Conservation (phyloP, 2,329 filamentous ascomycete species). For the Talaromyces rugulosus region DNA sequence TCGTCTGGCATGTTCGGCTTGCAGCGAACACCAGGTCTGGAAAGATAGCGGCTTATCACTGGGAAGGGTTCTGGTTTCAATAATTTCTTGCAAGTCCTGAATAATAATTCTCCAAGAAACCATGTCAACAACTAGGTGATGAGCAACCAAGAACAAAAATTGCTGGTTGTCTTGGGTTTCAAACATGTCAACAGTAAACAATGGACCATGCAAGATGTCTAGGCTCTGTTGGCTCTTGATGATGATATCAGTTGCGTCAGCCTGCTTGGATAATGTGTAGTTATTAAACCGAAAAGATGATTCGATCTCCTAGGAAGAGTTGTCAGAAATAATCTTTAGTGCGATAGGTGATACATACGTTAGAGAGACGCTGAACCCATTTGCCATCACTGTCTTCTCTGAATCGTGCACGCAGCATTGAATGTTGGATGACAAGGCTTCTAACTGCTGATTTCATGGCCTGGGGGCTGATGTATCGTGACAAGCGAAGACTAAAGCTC, state of each 20-base stretch:
- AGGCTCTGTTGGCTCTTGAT: conserved; percentile 16
- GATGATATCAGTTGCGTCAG: conserved; percentile 21
- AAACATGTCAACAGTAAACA: conserved; percentile 38
- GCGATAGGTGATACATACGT: background rate
- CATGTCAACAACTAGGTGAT: conserved; percentile 28
- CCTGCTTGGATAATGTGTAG: background rate
- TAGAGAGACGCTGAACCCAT: conserved; percentile 17
- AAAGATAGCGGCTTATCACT: conserved; percentile 34
- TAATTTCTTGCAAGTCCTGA: conserved; percentile 32
- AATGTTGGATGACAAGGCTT: conserved; percentile 28
- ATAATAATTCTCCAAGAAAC: conserved; percentile 34
- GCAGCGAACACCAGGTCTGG: conserved; percentile 35
- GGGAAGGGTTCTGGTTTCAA: conserved; percentile 29
- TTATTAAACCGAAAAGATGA: conserved; percentile 19
- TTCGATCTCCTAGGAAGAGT: conserved; percentile 18
- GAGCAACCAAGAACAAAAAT: conserved; percentile 24
- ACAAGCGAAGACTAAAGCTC: conserved; percentile 14
- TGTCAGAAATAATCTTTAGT: background rate
- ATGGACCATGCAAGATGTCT: conserved; percentile 29
- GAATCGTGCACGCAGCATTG: conserved; percentile 17
- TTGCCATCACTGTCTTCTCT: background rate
- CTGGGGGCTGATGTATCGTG: conserved; percentile 21
- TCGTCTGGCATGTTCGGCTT: conserved; percentile 24
- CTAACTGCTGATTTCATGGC: conserved; percentile 24
- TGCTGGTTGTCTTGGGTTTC: conserved; percentile 20